These are phyloP conservation scores for Xylaria venustula DNA, from an alignment of 495 filamentous ascomycete genomes.

Conservation along the genomic window DNA sequence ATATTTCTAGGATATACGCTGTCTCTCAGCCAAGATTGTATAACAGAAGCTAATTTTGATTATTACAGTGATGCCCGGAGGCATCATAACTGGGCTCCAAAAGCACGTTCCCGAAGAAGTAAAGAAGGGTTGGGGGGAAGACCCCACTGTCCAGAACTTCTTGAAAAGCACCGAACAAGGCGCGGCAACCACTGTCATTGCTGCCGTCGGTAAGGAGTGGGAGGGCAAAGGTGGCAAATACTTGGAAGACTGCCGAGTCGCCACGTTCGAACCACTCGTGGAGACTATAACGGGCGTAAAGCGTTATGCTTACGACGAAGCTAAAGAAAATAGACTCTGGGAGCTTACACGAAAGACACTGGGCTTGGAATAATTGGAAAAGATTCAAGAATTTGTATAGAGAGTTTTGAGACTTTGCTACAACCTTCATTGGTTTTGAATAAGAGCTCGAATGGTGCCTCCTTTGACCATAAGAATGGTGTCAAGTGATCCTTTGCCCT, in stretches of 20 bases:
- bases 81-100: constrained; percentile 20
- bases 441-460: too few species aligned
- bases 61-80: constrained; percentile 37
- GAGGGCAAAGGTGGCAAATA: constrained; percentile 39
- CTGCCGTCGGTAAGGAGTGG: constrained; percentile 36
- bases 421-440: too few species aligned
- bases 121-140: constrained; percentile 16
- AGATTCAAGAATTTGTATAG: too few species aligned
- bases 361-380: too few species aligned
- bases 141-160: constrained; percentile 14
- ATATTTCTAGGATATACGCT: too few species aligned
- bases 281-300: neutral
- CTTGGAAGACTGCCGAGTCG: constrained; percentile 34
- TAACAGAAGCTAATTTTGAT: neutral
- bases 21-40: too few species aligned
- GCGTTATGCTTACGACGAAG: constrained; percentile 14
- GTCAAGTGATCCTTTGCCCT: too few species aligned
- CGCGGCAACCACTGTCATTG: constrained; percentile 46
- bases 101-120: constrained; percentile 26
- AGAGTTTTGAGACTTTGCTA: too few species aligned
- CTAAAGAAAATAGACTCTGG: constrained; percentile 15
- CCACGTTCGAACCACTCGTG: constrained; percentile 1
- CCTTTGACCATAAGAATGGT: too few species aligned
- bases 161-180: constrained; percentile 45
- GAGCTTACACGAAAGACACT: constrained; percentile 13